Base-by-base conservation (phyloP, 2,329 filamentous ascomycete genomes). In the Hymenoscyphus albidus region DNA sequence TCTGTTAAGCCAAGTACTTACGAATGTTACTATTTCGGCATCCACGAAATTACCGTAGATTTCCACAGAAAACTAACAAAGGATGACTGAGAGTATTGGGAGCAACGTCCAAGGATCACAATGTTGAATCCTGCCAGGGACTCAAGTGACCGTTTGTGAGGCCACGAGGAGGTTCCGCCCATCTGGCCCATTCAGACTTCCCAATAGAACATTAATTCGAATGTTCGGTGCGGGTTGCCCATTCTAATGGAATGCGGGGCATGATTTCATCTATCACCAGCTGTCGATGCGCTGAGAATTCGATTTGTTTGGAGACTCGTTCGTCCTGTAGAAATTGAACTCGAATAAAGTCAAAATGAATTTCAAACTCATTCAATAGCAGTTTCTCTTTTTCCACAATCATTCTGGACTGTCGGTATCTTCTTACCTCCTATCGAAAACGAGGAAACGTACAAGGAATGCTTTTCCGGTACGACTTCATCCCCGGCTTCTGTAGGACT, bases 401-500 rank as follows among this genome's bases (percentile, higher is more conserved):
- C n/a, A 22, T 51, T 51, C 9, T 22, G 5, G 44, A n/a, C 22
- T 22, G 44, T n/a, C 18, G 42, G 3, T 51, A 22, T 51, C 44
- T 51, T 51, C 44, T 51, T n/a, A 22, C 7, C 44, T 18, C 44
- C 10, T 51, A 35, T 35, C 5, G 9, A 35, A 35, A 18, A 22
- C 44, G n/a, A 22, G 9, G 44, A 18, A 51, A 35, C 35, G 5
- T 10, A 2, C 5, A 10, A 35, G 42, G 40, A 42, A 13, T 3
- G 39, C 10, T 4, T n/a, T n/a, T 18, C 44, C 18, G n/a, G 7
- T 48, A 18, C 44, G 2, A n/a, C 44, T 27, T 51, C 14, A 22
- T 51, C n/a, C n/a, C n/a, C 18, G 44, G 44, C 44, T 51, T 51
- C n/a, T 51, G 44, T 48, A 48, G 44, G 44, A 48, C 44, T 18